A percentile compares a stretch with the other conserved stretches of the same genome.
Evolutionary conservation across 2,329 filamentous ascomycete genomes (phyloP).

Genomic region (Calonectria pteridis): DNA sequence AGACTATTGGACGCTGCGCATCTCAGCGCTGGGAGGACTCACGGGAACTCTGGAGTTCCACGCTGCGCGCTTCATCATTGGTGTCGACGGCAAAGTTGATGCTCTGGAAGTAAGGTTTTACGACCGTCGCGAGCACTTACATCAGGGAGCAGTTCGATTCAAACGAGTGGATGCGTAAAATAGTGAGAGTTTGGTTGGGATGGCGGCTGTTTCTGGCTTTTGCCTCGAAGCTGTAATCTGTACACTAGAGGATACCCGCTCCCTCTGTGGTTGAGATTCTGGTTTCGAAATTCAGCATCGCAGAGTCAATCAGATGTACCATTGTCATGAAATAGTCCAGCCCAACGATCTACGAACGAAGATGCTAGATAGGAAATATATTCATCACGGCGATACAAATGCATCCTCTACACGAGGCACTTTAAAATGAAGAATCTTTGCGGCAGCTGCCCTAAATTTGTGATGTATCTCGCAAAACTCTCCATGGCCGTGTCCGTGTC

Average conservation of each 20-base stretch:
- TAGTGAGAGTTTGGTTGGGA: background rate
- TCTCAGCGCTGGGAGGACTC: background rate
- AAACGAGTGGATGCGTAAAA: background rate
- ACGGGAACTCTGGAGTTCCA: background rate
- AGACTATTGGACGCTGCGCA: slow-evolving; percentile 2
- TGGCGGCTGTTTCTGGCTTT: too few relatives aligned
- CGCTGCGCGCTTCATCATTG: background rate
- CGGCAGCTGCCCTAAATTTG: background rate
- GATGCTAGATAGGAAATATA: too few relatives aligned
- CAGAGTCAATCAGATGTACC: too few relatives aligned
- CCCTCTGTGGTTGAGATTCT: too few relatives aligned
- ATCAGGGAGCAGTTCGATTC: background rate
- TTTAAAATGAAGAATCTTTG: background rate
- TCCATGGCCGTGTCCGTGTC: background rate
- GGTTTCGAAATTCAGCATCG: too few relatives aligned
- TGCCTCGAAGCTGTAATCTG: too few relatives aligned
- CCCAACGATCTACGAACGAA: too few relatives aligned
- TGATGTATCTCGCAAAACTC: background rate
- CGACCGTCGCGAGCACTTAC: background rate
- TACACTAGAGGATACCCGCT: too few relatives aligned
- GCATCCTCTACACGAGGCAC: background rate
- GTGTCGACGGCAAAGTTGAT: background rate
- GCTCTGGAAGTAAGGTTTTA: background rate
- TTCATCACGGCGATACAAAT: too few relatives aligned
- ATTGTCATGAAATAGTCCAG: too few relatives aligned